Evolutionary conservation across 2,329 filamentous ascomycete species (phyloP), one percentile per base, ranked within the genome.

Genomic region (Cercospora zeina): DNA sequence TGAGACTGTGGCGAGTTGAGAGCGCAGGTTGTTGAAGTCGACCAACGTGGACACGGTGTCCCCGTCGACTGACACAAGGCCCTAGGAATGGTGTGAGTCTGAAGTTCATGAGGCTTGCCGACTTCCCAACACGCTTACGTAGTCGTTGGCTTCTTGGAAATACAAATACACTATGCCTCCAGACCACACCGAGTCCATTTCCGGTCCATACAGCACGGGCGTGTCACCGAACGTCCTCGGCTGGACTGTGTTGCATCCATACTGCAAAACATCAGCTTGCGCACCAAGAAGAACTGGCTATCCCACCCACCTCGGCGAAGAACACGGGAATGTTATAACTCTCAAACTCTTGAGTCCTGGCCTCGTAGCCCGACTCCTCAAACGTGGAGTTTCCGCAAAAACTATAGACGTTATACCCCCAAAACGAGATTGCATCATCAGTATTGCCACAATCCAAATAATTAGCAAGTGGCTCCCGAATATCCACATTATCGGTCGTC

Each of bases 401-500:
- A 57, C 93, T 96, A 85, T 99, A 99, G 80, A 97, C 96, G 84
- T 99, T 99, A 88, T 97, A 97, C 63, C 95, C 95, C 90, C 93
- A 99, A 83, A 96, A 97, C 79, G 99, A 95, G 68, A 97, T 96
- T 64, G 89, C 77, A 73, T 79, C 78, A 9, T 81, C 79, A 33
- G 82, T 74, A 65, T 85, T 77, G 64, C 93, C 90, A 75, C 95
- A 99, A 83, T 96, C 92, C 81, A 99, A 96, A 85, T 96, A 99
- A 75, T 91, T 81, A 69, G 91, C 90, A 73, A 97, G 86, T 72
- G 91, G 82, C 68, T 83, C 83, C 76, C 95, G 90, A 71, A 96
- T 96, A 16, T 86, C 83, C 42, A 87, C 84, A 77, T 97, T 93
- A 70, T 97, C 95, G 78, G 96, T 95, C 78, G 95, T 95, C 68